Evolutionary conservation across 495 filamentous ascomycete species (phyloP), one percentile per base, ranked within the genome.

Genomic region (Glonium stellatum): DNA sequence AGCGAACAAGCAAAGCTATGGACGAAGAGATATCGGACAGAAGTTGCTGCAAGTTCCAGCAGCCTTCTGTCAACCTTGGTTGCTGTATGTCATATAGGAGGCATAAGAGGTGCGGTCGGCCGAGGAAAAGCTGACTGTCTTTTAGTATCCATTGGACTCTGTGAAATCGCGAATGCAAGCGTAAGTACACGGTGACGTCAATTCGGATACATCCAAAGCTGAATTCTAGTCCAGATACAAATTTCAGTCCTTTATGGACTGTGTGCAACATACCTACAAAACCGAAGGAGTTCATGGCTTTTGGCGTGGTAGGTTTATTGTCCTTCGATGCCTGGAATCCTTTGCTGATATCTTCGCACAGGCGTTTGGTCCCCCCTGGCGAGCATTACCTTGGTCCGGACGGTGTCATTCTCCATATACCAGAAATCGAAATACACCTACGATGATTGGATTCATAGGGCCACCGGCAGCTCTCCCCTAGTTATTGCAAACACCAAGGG

Each of bases 331-430:
- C 41, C n/a, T 31, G 36, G 41, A 52, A 51, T 1, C 35, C 23
- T 27, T 8, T 35, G 37, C 25, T 56, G 39, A 58, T 50, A 49
- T 25, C 31, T 52, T 21, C 34, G 47, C 57, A 50, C 64, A 92
- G 88, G 88, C 66, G 83, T 85, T 62, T 80, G 86, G 37, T 87
- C 89, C 51, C 92, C 92, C 35, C 78, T 97, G 69, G 83, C 83
- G 19, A 93, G 88, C 76, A 87, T 97, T 52, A 96, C 92, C 9
- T 79, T 89, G 51, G 91, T 96, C 56, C 84, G 92, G 37, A 93
- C 92, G 19, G 80, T 95, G 53, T 93, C 89, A n/a, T 96, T 97
- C 70, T 92, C 89, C 36, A 87, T 92, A 56, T 97, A 97, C 76
- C 89, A 90, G 71, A 80, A 79, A 39, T 86, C 88, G 41, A 96